Percentiles rank a stretch among this genome's conserved stretches.
These are phyloP conservation scores for Fragilaria radians DNA, from an alignment of 108 stramenopile species.

Conservation along the genomic window DNA sequence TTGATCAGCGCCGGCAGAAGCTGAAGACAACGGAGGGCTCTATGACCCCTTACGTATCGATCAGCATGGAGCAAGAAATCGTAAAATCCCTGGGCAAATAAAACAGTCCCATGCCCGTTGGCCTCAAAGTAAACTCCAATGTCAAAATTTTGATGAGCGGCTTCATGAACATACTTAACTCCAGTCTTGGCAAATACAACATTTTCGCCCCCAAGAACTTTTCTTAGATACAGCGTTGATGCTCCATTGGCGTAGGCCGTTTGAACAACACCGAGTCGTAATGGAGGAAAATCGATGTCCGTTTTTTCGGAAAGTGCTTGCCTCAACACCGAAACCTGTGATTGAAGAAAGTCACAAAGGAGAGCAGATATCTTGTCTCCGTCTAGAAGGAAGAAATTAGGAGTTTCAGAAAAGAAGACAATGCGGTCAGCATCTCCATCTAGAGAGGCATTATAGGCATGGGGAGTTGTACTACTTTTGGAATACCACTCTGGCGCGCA, in stretches of 20 bases:
- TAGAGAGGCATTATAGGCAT: constrained; percentile 66
- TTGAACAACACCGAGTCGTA: constrained; percentile 92
- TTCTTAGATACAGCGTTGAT: constrained; percentile 72
- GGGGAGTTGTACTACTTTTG: constrained; percentile 1
- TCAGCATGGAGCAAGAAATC: constrained; percentile 29
- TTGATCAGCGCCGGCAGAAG: constrained; percentile 70
- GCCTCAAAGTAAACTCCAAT: constrained; percentile 99
- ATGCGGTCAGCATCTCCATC: constrained; percentile 99
- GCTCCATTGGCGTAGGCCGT: constrained; percentile 99
- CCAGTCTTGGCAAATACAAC: constrained; percentile 92
- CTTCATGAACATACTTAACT: constrained; percentile 95
- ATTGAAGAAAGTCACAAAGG: constrained; percentile 76
- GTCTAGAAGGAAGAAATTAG: constrained; percentile 73
- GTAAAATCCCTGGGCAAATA: constrained; percentile 70
- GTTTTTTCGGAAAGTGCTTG: neutral
- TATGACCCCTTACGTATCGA: constrained; percentile 15
- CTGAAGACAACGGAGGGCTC: constrained; percentile 35
- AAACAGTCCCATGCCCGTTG: constrained; percentile 98
- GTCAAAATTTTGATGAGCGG: constrained; percentile 86
- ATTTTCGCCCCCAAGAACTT: constrained; percentile 23
- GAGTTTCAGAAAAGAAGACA: constrained; percentile 76
- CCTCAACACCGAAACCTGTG: constrained; percentile 27
- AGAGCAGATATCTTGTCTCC: constrained; percentile 96
- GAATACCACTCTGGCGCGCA: constrained; percentile 51
- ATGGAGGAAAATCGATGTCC: neutral